phyloP scores from a whole-genome alignment of 495 filamentous ascomycete species.

The Neurospora sp. region DNA sequence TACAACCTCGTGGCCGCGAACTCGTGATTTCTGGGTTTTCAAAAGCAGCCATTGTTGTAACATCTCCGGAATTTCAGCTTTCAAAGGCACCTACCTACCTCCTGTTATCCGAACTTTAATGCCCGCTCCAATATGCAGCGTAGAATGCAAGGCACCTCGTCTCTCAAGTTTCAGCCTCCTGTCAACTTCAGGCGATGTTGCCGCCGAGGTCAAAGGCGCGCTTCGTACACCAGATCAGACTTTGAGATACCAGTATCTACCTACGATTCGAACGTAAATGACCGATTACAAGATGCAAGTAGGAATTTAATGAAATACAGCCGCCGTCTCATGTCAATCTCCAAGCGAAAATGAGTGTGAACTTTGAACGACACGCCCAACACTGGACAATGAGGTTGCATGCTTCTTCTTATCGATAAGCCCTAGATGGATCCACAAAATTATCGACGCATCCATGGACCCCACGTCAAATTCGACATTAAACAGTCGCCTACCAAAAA shows the following conservation, averaged over 20 bases:
- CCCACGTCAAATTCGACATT: background rate
- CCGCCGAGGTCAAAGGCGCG: background rate
- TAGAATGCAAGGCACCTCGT: background rate
- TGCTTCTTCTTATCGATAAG: background rate
- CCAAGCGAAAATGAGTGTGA: background rate
- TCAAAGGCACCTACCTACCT: background rate
- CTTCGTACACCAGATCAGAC: background rate
- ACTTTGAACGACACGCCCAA: background rate
- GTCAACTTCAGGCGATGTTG: background rate
- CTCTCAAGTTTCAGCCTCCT: background rate
- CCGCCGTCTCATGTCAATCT: background rate
- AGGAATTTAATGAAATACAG: background rate
- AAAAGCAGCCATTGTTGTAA: background rate
- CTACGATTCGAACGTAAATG: background rate
- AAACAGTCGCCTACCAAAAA: background rate
- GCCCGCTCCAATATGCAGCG: background rate
- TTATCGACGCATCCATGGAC: background rate
- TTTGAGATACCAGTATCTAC: background rate
- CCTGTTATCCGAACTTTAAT: background rate
- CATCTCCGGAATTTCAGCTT: background rate
- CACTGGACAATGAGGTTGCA: background rate
- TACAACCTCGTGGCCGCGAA: background rate
- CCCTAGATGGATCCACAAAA: background rate
- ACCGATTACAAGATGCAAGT: background rate
- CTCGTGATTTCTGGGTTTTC: background rate